Conservation (phyloP, 2,329 filamentous ascomycete species). For the Ustulina deusta region DNA sequence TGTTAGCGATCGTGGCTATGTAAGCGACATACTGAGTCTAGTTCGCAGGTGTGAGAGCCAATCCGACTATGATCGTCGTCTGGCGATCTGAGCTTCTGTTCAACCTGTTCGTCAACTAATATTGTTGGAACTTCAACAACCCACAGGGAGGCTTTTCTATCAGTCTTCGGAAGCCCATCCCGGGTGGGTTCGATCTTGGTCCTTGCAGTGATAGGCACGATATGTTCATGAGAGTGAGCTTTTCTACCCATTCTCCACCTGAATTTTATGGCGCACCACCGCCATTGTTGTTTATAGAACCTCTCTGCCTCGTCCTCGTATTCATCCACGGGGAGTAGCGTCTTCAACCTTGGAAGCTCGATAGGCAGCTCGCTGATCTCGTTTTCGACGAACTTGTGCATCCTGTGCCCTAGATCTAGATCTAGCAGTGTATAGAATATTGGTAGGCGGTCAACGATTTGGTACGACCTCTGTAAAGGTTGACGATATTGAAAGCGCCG, state of each 20-base stretch:
- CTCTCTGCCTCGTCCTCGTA: conserved; percentile 6
- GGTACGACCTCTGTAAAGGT: conserved; percentile 14
- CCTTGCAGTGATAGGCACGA: conserved; percentile 26
- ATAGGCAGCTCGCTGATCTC: conserved; percentile 22
- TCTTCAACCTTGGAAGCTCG: conserved; percentile 14
- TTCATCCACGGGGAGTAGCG: background rate
- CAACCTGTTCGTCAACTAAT: conserved; percentile 19
- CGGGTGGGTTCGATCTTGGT: conserved; percentile 27
- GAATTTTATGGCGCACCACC: conserved; percentile 40
- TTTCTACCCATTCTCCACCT: conserved; percentile 32
- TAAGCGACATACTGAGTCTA: conserved; percentile 20
- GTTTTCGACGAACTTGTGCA: conserved; percentile 29
- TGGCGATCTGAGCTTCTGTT: conserved; percentile 15
- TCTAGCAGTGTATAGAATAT: conserved; percentile 34
- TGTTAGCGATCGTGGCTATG: no score
- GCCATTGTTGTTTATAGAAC: conserved; percentile 33
- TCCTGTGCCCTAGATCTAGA: conserved; percentile 26
- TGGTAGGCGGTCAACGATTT: conserved; percentile 26
- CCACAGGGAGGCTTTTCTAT: conserved; percentile 32
- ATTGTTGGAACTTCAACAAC: conserved; percentile 31
- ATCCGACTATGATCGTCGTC: conserved; percentile 3
- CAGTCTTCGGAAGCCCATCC: conserved; percentile 20
- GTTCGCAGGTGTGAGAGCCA: no score
- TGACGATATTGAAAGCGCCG: conserved; percentile 11
- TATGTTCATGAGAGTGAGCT: conserved; percentile 19